Base-by-base conservation (phyloP, 2,329 filamentous ascomycete species). In the Xylariaceae sp. region DNA sequence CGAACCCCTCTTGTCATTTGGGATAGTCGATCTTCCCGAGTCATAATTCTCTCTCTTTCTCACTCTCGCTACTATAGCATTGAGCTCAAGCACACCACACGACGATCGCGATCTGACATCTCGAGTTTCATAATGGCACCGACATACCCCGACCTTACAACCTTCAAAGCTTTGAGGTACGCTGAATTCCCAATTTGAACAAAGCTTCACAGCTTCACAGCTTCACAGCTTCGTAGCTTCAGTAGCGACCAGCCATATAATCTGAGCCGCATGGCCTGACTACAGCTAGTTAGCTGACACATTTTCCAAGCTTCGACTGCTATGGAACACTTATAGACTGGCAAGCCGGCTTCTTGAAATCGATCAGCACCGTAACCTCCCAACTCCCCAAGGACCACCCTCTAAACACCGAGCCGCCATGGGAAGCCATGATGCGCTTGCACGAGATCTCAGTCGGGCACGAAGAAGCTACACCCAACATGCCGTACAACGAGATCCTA, bases 301-400 rank as follows among this genome's bases (percentile, higher is more conserved):
- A 21, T 3, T 16, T 12, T 20, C 22, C 22, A 40, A 82, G 80
- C 57, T 89, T 91, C 66, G 86, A 92, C 66, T 82, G 86, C 69
- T 91, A 87, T 64, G 86, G 86, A 63, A 92, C 87, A 0, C 75
- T 91, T 3, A 79, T 91, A 49, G 85, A 91, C 70, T 89, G 85
- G 85, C 83, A 89, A 63, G 62, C 69, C n/a, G 85, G 85, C 47
- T 76, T 88, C 45, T 64, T 76, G 41, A 53, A 64, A 2, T 72
- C 76, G 3, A 71, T 89, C 2, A 56, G 64, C 20, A 72, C 77
- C 0, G 58, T 79, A 11, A 65, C 79, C 25, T 60, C 72, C 6
- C 53, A 60, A 21, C 54, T 62, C 1, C 55, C 59, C 0, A 22
- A 62, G 3, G 50, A 60, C 5, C 65, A 74, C 53, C 59, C 64